Evolutionary conservation across 2,329 filamentous ascomycete genomes (phyloP), one percentile per base, ranked within the genome.

Genomic region (Parastagonospora nodorum): DNA sequence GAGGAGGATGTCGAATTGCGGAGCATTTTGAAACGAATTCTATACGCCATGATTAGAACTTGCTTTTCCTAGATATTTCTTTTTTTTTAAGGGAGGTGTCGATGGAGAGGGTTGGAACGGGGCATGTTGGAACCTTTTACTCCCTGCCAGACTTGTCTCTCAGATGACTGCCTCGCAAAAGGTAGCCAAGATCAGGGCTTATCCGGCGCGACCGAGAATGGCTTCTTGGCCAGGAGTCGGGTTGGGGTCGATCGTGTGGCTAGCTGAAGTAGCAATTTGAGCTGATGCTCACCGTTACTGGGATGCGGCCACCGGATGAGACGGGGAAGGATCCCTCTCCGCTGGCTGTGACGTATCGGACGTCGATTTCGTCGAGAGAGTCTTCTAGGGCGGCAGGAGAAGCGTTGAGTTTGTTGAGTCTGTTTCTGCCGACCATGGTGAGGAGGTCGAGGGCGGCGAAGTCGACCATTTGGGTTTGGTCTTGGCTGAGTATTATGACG

Each of bases 221-320:
- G 60, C 43, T 68, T 66, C 58, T 65, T 67, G 64, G 64, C 62
- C 62, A 58, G 66, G 63, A 68, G 61, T 50, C 63, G 55, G 63
- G 60, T 52, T 66, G 57, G 44, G 42, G 46, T 43, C 42, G 16
- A 39, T 60, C 48, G 57, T 63, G 60, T 51, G 61, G 59, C 55
- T 60, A 24, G 50, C 39, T 28, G 27, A 24, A 42, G 52, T 51
- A 62, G 58, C 61, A 63, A 67, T 56, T 59, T 59, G 58, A 62
- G 52, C 51, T 59, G 50, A 58, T 67, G 64, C 68, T 72, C 65
- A 74, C 71, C 68, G 71, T 73, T 51, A 71, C 67, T 57, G 68
- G 67, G 58, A 74, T 71, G 42, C 69, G 65, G 45, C 64, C 60
- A 50, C 67, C 67, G 58, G 67, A 67, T 44, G 70, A 71, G 59